Conservation (phyloP, 2,329 filamentous ascomycete genomes). For the Stachybotrys chartarum region DNA sequence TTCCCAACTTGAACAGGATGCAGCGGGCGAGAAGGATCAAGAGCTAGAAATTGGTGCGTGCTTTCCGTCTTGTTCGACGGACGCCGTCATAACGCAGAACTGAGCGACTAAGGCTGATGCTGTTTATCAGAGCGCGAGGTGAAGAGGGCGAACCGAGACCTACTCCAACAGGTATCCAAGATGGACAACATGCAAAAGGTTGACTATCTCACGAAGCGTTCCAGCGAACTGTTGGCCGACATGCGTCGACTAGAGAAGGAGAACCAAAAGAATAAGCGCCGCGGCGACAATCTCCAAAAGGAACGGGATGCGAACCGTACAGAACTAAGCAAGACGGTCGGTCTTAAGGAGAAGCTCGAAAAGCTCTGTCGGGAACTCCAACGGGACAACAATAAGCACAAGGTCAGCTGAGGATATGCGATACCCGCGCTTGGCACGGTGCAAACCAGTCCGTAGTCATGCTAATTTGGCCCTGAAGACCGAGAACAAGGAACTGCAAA, state of each 20-base stretch:
- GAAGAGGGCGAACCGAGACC: conserved; percentile 85
- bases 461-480: conserved; percentile 44
- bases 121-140: conserved; percentile 72
- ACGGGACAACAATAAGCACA: conserved; percentile 96
- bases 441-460: neutral
- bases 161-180: conserved; percentile 81
- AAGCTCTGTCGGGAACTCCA: conserved; percentile 92
- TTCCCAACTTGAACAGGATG: conserved; percentile 89
- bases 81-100: neutral
- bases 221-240: conserved; percentile 82
- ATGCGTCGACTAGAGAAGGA: conserved; percentile 96
- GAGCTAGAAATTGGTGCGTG: conserved; percentile 86
- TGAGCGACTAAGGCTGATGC: conserved; percentile 14
- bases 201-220: conserved; percentile 83
- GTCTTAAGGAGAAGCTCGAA: conserved; percentile 92
- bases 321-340: conserved; percentile 83
- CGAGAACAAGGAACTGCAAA: conserved; percentile 88
- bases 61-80: neutral
- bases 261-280: conserved; percentile 92
- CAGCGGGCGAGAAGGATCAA: conserved; percentile 88
- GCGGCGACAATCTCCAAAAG: conserved; percentile 88
- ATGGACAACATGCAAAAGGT: conserved; percentile 90
- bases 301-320: conserved; percentile 86
- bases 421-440: neutral
- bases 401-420: conserved; percentile 49